Percentiles rank a stretch among this genome's conserved stretches.
Conservation (phyloP, 768 basidiomycete genomes). For the Roridomyces roridus region DNA sequence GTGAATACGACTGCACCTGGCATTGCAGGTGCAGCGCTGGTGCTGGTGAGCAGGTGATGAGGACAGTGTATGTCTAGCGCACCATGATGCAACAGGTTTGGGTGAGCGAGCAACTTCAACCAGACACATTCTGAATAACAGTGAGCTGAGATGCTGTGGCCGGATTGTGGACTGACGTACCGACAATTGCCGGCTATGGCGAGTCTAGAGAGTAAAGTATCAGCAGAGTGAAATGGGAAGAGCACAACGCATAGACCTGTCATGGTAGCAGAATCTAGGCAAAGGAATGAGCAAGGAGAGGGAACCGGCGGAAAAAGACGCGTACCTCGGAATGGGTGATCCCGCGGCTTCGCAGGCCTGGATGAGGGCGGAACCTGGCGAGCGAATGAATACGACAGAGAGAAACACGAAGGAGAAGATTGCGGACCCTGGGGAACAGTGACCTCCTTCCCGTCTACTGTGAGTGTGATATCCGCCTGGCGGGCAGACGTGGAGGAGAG, state of each 20-base stretch:
- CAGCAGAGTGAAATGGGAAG: background rate
- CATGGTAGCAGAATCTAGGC: constrained; percentile 83
- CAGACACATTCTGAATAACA: constrained; percentile 75
- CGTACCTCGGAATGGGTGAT: constrained; percentile 76
- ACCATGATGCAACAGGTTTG: constrained; percentile 96
- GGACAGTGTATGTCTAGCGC: constrained; percentile 15
- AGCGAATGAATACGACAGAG: constrained; percentile 12
- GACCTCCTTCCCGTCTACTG: constrained; percentile 96
- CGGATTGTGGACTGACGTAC: constrained; percentile 1
- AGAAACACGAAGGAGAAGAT: background rate
- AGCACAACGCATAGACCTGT: constrained; percentile 58
- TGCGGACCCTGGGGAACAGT: constrained; percentile 92
- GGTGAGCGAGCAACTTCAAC: constrained; percentile 97
- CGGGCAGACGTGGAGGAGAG: constrained; percentile 71
- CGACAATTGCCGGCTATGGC: constrained; percentile 97
- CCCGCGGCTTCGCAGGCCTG: constrained; percentile 95
- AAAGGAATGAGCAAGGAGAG: constrained; percentile 25
- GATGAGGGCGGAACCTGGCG: constrained; percentile 87
- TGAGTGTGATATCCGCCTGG: constrained; percentile 86
- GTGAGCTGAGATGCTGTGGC: no score
- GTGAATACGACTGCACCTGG: constrained; percentile 92
- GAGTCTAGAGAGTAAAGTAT: constrained; percentile 53
- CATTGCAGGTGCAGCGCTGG: constrained; percentile 97
- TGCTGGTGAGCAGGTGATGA: constrained; percentile 1
- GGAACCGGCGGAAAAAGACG: constrained; percentile 7